Percentiles rank a stretch among this genome's conserved stretches.
These are phyloP conservation scores for Hyparrhenia diplandra DNA, from an alignment of 176 grass and related monocot species.

Conservation along the genomic window DNA sequence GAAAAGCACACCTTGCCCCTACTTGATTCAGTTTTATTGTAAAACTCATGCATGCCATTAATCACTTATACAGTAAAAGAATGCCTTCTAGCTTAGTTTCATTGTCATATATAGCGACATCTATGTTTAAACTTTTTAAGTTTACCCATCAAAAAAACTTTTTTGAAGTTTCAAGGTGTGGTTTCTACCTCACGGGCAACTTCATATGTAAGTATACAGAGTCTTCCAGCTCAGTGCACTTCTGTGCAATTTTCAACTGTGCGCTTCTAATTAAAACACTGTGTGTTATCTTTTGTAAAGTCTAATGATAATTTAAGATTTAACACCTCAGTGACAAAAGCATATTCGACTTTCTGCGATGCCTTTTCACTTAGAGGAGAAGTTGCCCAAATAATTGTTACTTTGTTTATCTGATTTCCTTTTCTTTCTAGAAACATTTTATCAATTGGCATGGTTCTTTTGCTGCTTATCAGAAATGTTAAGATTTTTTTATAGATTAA, in stretches of 20 bases:
- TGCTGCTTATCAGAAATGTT: neutral
- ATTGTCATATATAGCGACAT: neutral
- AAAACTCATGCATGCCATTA: neutral
- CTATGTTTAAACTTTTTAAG: neutral
- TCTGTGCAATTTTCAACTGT: neutral
- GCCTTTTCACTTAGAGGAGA: neutral
- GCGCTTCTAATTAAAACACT: neutral
- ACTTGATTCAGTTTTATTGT: neutral
- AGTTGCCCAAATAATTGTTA: neutral
- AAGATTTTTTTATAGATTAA: neutral
- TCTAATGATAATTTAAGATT: neutral
- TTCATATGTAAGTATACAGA: constrained; percentile 2
- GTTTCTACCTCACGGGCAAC: neutral
- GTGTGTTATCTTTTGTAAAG: neutral
- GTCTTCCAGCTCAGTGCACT: neutral
- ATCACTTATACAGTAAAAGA: neutral
- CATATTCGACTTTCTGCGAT: neutral
- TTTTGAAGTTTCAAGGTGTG: neutral
- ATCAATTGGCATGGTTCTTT: neutral
- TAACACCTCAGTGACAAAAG: neutral
- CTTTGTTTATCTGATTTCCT: neutral
- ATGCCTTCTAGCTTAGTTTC: neutral
- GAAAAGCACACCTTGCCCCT: too few species aligned
- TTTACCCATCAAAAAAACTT: too few species aligned
- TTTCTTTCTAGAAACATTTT: neutral